Conservation (phyloP, 2,329 filamentous ascomycete genomes). For the Ophiosphaerella herpotricha region DNA sequence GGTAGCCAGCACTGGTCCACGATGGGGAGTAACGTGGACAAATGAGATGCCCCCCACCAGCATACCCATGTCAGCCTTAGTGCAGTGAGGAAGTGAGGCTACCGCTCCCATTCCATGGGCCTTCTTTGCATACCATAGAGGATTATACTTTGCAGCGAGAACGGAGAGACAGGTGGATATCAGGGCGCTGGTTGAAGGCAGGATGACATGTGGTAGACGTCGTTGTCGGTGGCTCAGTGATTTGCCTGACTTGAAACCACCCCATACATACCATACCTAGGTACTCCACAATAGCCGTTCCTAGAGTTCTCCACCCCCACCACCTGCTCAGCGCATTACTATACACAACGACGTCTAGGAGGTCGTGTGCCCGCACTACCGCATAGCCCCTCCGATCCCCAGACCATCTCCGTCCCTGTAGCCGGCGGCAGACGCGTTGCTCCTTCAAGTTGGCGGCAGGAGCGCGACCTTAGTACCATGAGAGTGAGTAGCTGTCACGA, state of each 20-base stretch:
- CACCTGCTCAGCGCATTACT: slow-evolving; percentile 22
- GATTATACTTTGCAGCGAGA: slow-evolving; percentile 23
- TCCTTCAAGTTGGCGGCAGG: slow-evolving; percentile 19
- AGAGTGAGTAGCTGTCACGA: slow-evolving; percentile 41
- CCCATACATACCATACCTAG: slow-evolving; percentile 3
- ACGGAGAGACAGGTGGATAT: slow-evolving; percentile 20
- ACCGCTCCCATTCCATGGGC: slow-evolving; percentile 32
- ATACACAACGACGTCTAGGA: slow-evolving; percentile 27
- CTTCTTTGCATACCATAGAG: slow-evolving; percentile 34
- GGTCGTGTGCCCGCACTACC: slow-evolving; percentile 29
- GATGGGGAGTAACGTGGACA: slow-evolving; percentile 39
- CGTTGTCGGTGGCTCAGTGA: slow-evolving; percentile 22
- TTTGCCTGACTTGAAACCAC: slow-evolving; percentile 30
- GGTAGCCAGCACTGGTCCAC: slow-evolving; percentile 27
- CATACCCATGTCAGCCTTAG: slow-evolving; percentile 24
- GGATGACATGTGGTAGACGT: slow-evolving; percentile 22
- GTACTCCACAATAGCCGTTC: slow-evolving; percentile 14
- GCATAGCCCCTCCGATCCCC: slow-evolving; percentile 9
- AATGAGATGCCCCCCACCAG: slow-evolving; percentile 28
- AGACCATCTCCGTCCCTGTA: slow-evolving; percentile 13
- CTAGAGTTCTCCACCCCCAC: slow-evolving; percentile 29
- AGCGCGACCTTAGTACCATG: slow-evolving; percentile 36
- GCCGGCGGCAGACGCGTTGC: slow-evolving; percentile 24
- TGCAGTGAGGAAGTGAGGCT: slow-evolving; percentile 38
- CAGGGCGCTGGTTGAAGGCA: slow-evolving; percentile 18